Percentiles rank a stretch among this genome's conserved stretches.
These are phyloP conservation scores for Lactarius tabidus DNA, from an alignment of 768 basidiomycete species.

Conservation along the genomic window DNA sequence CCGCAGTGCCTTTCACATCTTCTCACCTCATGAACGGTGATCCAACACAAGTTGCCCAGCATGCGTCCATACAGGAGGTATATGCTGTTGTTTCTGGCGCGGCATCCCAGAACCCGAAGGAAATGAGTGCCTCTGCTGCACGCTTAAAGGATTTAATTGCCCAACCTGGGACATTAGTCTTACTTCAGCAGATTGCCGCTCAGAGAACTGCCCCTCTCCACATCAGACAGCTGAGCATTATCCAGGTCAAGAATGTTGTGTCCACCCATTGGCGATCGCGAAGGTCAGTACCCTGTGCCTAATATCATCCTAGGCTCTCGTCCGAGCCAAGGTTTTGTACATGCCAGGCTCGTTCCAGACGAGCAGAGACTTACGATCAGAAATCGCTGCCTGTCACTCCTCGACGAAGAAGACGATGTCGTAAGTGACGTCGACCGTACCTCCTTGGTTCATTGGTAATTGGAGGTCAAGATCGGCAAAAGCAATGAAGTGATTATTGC, in stretches of 20 bases:
- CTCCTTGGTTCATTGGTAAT: conserved; percentile 14
- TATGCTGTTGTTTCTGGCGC: conserved; percentile 62
- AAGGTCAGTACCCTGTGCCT: conserved; percentile 47
- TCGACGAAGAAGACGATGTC: conserved; percentile 75
- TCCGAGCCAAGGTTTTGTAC: conserved; percentile 8
- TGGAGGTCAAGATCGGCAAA: conserved; percentile 58
- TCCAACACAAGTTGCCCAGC: conserved; percentile 33
- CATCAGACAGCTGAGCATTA: conserved; percentile 76
- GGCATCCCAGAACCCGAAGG: conserved; percentile 64
- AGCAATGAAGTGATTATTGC: conserved; percentile 71
- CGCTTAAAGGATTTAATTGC: conserved; percentile 66
- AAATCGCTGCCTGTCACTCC: conserved; percentile 54
- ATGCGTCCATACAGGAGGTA: conserved; percentile 59
- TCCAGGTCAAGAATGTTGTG: conserved; percentile 85
- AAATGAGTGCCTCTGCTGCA: conserved; percentile 46
- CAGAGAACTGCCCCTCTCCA: conserved; percentile 53
- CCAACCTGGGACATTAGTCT: conserved; percentile 66
- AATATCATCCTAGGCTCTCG: neutral
- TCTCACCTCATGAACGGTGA: conserved; percentile 15
- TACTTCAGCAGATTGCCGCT: conserved; percentile 69
- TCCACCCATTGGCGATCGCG: conserved; percentile 71
- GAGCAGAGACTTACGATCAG: conserved; percentile 67
- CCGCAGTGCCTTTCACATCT: conserved; percentile 3
- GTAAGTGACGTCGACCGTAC: conserved; percentile 38
- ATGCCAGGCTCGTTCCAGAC: conserved; percentile 57